Evolutionary conservation across 495 filamentous ascomycete species (phyloP).

Genomic region (Niebla homalea): DNA sequence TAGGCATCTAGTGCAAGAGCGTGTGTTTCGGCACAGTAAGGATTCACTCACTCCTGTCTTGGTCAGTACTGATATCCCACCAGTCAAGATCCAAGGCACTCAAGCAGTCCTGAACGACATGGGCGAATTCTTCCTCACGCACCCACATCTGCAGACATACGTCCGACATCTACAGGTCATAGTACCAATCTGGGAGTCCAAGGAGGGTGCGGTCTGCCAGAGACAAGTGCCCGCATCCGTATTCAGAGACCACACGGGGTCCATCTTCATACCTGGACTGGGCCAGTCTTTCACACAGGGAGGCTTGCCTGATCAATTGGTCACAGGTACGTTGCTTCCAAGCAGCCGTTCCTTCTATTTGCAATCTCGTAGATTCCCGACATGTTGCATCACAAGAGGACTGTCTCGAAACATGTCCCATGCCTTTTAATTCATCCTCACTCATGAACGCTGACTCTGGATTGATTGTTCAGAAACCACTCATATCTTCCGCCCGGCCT

Average conservation of each 20-base stretch:
- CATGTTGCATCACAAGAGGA: too few species aligned
- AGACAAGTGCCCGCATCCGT: slow-evolving; percentile 23
- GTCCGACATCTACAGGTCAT: slow-evolving; percentile 62
- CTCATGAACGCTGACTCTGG: too few species aligned
- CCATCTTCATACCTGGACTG: background rate
- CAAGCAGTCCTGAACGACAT: slow-evolving; percentile 41
- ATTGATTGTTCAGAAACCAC: background rate
- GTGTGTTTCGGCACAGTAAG: slow-evolving; percentile 54
- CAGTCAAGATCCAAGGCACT: slow-evolving; percentile 59
- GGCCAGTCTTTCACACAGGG: background rate
- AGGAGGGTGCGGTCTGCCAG: slow-evolving; percentile 17
- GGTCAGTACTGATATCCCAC: background rate
- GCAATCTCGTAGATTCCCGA: too few species aligned
- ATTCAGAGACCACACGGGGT: background rate
- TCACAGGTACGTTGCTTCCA: too few species aligned
- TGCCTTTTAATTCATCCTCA: too few species aligned
- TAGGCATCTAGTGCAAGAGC: slow-evolving; percentile 44
- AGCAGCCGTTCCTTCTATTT: too few species aligned
- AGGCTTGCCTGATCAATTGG: background rate
- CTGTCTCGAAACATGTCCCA: too few species aligned
- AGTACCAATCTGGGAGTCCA: slow-evolving; percentile 56
- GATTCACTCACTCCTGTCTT: slow-evolving; percentile 1
- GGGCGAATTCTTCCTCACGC: slow-evolving; percentile 40
- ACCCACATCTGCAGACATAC: slow-evolving; percentile 45
- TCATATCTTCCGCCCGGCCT: slow-evolving; percentile 34